phyloP scores from a whole-genome alignment of 257 asterid species.

The Solanum commersonii region DNA sequence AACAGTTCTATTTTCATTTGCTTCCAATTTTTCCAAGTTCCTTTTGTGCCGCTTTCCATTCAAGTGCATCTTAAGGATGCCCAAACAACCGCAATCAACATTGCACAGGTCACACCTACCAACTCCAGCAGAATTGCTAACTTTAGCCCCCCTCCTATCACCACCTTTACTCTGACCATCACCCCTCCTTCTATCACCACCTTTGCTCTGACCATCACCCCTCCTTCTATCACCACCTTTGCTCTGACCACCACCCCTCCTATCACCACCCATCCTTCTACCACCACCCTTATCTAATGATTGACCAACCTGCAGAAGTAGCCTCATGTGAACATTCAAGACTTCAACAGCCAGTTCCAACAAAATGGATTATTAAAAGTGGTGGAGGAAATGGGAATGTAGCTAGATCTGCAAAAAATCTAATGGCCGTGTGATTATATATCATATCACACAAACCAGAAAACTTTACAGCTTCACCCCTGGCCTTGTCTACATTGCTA shows the following conservation, averaged over 20 bases:
- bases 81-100: slow-evolving; percentile 7
- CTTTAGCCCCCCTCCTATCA: background rate
- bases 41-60: slow-evolving; percentile 22
- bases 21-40: slow-evolving; percentile 8
- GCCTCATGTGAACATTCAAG: background rate
- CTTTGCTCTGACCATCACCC: background rate
- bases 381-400: background rate
- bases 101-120: slow-evolving; percentile 20
- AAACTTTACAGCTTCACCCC: background rate
- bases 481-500: background rate
- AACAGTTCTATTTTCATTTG: background rate
- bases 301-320: slow-evolving; percentile 2
- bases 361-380: background rate
- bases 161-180: background rate
- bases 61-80: slow-evolving; percentile 10
- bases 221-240: background rate
- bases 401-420: background rate
- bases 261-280: background rate
- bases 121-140: background rate
- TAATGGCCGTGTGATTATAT: background rate
- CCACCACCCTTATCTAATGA: background rate
- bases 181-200: background rate
- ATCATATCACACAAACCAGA: background rate
- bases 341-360: background rate
- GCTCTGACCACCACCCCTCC: background rate